Base-by-base conservation (phyloP, 352 stramenopile genomes). In the Pythium angustatum region DNA sequence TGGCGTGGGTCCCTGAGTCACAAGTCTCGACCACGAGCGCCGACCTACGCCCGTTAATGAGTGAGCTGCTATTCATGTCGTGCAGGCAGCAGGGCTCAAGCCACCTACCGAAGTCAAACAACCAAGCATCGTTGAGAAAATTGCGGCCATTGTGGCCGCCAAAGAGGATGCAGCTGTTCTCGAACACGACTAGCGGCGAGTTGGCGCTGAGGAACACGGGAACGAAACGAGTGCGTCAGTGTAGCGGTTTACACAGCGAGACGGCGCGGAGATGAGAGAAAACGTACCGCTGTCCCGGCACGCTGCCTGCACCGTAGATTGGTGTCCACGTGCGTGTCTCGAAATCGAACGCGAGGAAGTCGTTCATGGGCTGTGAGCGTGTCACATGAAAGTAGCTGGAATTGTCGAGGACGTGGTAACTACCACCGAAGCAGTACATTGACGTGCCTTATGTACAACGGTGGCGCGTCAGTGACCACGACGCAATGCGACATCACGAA, bases 281-380 rank as follows among this genome's bases (percentile, higher is more conserved):
- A n/a, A 45, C 38, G 47, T 48, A 94, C 83, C 85, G 69, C 57
- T 83, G 81, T 53, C 81, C 68, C 11, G 86, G 86, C 22, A 93
- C 78, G 38, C 79, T 75, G 26, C 86, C 86, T 12, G 78, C 92
- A n/a, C 82, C 71, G 28, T 72, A 73, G 2, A 98, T 90, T 8
- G 89, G 64, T 22, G 80, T 91, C 96, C 95, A 99, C 15, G 83
- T 82, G 17, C 70, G 84, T 26, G 77, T 88, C 61, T 88, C 78
- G 54, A 95, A 95, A 64, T 98, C 94, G 73, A 97, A 99, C 76
- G 98, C 90, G 64, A 98, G 94, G 66, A 99, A 98, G 71, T 99
- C 97, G 54, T 92, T 97, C 62, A n/a, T n/a, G n/a, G n/a, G n/a
- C n/a, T n/a, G n/a, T n/a, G n/a, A n/a, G n/a, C n/a, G n/a, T n/a